phyloP scores from a whole-genome alignment of 2,329 filamentous ascomycete genomes.

The Simplicillium aogashimaense region DNA sequence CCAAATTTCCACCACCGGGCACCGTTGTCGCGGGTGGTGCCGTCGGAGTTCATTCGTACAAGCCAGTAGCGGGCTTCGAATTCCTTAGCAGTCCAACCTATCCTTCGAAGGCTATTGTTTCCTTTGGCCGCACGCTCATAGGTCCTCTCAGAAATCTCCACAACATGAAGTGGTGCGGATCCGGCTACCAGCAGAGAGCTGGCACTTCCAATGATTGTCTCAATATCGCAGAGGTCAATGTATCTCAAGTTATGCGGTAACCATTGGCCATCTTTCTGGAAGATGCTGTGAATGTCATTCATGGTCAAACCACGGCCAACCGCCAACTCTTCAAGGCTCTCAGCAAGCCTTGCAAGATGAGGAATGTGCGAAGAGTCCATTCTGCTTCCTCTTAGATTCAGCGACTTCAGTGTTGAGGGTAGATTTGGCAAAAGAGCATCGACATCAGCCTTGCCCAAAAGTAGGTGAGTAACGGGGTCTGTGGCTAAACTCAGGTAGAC shows the following conservation, averaged over 20 bases:
- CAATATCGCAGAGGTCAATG: constrained; percentile 61
- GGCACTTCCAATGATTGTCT: constrained; percentile 46
- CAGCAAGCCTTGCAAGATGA: constrained; percentile 53
- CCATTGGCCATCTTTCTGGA: constrained; percentile 38
- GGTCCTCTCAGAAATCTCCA: constrained; percentile 63
- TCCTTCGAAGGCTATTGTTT: constrained; percentile 44
- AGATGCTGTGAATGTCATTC: constrained; percentile 55
- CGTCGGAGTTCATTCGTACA: constrained; percentile 41
- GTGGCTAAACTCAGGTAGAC: constrained; percentile 65
- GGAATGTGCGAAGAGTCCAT: constrained; percentile 57
- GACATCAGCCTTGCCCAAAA: constrained; percentile 58
- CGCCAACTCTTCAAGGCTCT: constrained; percentile 65
- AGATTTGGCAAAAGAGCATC: constrained; percentile 55
- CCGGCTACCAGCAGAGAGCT: constrained; percentile 48
- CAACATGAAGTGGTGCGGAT: constrained; percentile 62
- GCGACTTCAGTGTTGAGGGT: constrained; percentile 56
- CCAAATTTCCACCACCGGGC: constrained; percentile 77
- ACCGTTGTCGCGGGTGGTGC: constrained; percentile 23
- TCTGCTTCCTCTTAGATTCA: constrained; percentile 67
- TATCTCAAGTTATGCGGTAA: constrained; percentile 56
- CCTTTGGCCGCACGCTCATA: constrained; percentile 56
- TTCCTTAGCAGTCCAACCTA: constrained; percentile 64
- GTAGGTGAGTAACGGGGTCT: constrained; percentile 61
- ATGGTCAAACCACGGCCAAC: constrained; percentile 59
- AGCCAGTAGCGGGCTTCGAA: constrained; percentile 58